Evolutionary conservation across 441 rosid species (phyloP), one percentile per base, ranked within the genome.

Genomic region (Gossypium davidsonii): DNA sequence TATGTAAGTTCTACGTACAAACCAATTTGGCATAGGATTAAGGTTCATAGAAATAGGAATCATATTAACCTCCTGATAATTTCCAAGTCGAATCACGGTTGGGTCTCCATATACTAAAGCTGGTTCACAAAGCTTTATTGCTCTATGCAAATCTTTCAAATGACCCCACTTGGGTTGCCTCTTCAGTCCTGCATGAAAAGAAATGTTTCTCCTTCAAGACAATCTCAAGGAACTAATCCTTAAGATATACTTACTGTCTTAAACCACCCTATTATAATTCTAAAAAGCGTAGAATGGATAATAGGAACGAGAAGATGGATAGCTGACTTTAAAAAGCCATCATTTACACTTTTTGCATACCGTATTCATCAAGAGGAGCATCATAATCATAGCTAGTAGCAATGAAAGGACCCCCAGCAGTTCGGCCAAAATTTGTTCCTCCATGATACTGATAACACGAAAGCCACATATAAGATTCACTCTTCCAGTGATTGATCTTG

Each of bases 121-220:
- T 25, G 92, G 92, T 67, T 95, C 98, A 72, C 95, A 90, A 2
- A 93, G 79, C 77, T 90, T 95, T 48, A 95, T 87, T 1, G 98
- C 99, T 82, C 89, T 82, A 71, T 95, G 99, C 81, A 95, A 79
- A 85, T 93, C 97, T 87, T 95, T 95, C 84, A 93, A 83, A 81
- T 95, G 99, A 31, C 98, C 97, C 97, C 97, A 95, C 81, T 95
- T 95, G 10, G 99, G 99, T 71, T 91, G 84, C 88, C 97, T 93
- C 76, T 82, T 15, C 23, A 95, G 80, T 73, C 99, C 98, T 94
- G 79, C 60, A 74, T 64, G 56, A 73, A 5, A 65, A 55, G 73
- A 51, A 68, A 37, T 4, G 56, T 6, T 58, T 59, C 67, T 46
- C 53, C 53, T 66, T 71, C 55, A 68, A 11, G 72, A 10, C 51